These are phyloP conservation scores for Podaxis sp. DNA, from an alignment of 768 basidiomycete species.

Conservation along the genomic window DNA sequence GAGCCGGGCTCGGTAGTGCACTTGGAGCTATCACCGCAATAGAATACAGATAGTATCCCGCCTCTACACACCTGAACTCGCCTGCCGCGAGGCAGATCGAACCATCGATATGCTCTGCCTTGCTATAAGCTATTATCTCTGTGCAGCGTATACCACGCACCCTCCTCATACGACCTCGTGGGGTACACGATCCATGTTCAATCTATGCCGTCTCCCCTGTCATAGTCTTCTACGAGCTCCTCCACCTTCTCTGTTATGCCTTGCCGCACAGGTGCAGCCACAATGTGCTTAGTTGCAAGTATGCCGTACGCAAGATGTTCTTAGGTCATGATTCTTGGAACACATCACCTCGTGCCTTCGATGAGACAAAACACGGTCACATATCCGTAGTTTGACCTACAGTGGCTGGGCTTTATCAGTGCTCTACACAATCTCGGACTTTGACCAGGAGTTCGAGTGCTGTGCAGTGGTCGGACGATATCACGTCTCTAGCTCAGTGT, in stretches of 20 bases:
- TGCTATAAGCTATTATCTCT: neutral
- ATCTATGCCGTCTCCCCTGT: neutral
- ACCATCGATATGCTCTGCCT: neutral
- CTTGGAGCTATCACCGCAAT: neutral
- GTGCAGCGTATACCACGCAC: neutral
- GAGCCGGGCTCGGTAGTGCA: neutral
- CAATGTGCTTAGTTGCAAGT: neutral
- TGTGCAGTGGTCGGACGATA: no score
- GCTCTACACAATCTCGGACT: no score
- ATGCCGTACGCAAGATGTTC: neutral
- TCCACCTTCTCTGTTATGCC: neutral
- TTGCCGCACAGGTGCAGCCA: neutral
- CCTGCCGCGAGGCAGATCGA: neutral
- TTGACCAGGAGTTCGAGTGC: no score
- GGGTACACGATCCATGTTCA: slow-evolving; percentile 4
- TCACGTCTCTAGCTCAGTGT: no score
- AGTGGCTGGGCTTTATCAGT: no score
- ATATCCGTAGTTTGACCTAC: no score
- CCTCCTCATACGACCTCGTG: neutral
- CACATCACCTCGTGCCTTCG: no score
- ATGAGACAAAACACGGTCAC: no score
- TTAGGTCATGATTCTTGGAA: neutral
- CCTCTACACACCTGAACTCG: neutral
- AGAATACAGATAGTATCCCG: neutral
- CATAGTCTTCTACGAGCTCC: neutral